Percentiles rank a stretch among this genome's conserved stretches.
These are phyloP conservation scores for Talaromyces ruber DNA, from an alignment of 495 filamentous ascomycete species.

Conservation along the genomic window DNA sequence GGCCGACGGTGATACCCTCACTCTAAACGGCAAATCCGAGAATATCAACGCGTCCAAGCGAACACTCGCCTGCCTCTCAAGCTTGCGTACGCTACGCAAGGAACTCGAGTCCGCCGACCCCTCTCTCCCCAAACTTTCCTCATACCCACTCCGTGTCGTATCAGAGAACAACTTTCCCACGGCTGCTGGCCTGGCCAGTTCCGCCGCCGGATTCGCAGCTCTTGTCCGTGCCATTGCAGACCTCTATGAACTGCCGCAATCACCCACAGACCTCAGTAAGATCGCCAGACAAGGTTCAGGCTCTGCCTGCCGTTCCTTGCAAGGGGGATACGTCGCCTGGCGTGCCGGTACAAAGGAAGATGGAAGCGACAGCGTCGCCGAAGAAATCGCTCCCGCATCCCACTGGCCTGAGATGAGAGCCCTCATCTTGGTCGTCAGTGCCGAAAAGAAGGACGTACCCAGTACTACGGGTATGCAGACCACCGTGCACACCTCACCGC, in stretches of 20 bases:
- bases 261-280: slow-evolving; percentile 68
- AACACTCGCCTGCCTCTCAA: slow-evolving; percentile 82
- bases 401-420: slow-evolving; percentile 97
- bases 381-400: slow-evolving; percentile 71
- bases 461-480: slow-evolving; percentile 94
- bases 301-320: slow-evolving; percentile 82
- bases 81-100: slow-evolving; percentile 67
- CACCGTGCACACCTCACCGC: slow-evolving; percentile 75
- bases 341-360: slow-evolving; percentile 61
- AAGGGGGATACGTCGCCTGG: slow-evolving; percentile 96
- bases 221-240: slow-evolving; percentile 88
- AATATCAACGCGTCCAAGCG: slow-evolving; percentile 73
- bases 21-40: slow-evolving; percentile 74
- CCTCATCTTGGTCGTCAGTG: slow-evolving; percentile 78
- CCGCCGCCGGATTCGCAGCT: slow-evolving; percentile 90
- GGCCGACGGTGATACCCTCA: slow-evolving; percentile 54
- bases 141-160: slow-evolving; percentile 68
- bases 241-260: slow-evolving; percentile 74
- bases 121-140: slow-evolving; percentile 67
- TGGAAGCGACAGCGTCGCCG: slow-evolving; percentile 75
- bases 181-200: slow-evolving; percentile 88
- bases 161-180: slow-evolving; percentile 99
- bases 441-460: slow-evolving; percentile 89
- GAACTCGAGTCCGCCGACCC: slow-evolving; percentile 62
- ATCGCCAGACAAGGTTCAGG: slow-evolving; percentile 95